Percentiles rank a stretch among this genome's conserved stretches.
Conservation (phyloP, 2,329 filamentous ascomycete genomes). For the Calonectria henricotiae region DNA sequence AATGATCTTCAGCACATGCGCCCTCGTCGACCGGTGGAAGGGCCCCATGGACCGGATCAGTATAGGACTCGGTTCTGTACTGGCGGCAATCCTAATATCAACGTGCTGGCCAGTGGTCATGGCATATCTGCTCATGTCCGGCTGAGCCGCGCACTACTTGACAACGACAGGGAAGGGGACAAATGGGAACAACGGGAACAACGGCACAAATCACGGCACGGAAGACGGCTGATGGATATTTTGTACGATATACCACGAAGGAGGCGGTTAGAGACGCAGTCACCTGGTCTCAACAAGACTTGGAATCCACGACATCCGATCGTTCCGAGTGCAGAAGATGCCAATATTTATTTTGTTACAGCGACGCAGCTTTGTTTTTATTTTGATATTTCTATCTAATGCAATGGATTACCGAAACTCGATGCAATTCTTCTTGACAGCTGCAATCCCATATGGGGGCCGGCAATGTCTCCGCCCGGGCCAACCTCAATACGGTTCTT, state of each 20-base stretch:
- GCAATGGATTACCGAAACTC: conserved; percentile 20
- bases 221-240: background rate
- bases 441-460: background rate
- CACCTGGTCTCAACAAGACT: conserved; percentile 4
- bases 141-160: background rate
- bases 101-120: conserved; percentile 59
- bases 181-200: background rate
- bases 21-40: conserved; percentile 63
- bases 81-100: conserved; percentile 56
- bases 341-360: conserved; percentile 16
- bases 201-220: conserved; percentile 16
- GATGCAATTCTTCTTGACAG: background rate
- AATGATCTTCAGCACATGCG: conserved; percentile 63
- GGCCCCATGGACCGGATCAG: conserved; percentile 58
- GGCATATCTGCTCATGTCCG: conserved; percentile 54
- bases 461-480: background rate
- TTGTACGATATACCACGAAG: conserved; percentile 10
- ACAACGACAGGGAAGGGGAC: background rate
- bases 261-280: background rate
- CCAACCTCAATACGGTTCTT: background rate
- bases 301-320: conserved; percentile 6
- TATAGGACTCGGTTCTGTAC: conserved; percentile 51
- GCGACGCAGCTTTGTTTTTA: background rate
- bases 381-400: conserved; percentile 23
- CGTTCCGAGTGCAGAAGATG: conserved; percentile 3